These are phyloP conservation scores for Xerophyta viscosa DNA, from an alignment of 106 monocot genomes.

Conservation along the genomic window DNA sequence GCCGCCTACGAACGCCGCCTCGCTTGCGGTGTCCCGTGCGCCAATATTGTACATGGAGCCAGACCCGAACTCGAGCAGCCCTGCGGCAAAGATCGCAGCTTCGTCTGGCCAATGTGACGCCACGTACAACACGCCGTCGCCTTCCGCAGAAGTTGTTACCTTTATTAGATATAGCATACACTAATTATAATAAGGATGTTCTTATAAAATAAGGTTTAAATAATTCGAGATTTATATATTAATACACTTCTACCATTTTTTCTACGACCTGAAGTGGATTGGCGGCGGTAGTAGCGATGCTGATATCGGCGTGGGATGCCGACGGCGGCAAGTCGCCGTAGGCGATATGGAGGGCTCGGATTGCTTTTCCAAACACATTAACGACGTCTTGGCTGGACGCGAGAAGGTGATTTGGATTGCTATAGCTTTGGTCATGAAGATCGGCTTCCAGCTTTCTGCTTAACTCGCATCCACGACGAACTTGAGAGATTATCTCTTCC, in stretches of 20 bases:
- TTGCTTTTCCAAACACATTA: conserved; percentile 1
- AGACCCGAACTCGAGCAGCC: background rate
- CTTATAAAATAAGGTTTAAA: too few relatives aligned
- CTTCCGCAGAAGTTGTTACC: too few relatives aligned
- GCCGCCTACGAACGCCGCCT: background rate
- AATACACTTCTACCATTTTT: too few relatives aligned
- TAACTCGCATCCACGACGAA: conserved; percentile 12
- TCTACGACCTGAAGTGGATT: too few relatives aligned
- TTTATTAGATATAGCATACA: too few relatives aligned
- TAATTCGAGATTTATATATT: too few relatives aligned
- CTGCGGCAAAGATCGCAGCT: background rate
- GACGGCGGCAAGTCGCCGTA: background rate
- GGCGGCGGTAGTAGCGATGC: too few relatives aligned
- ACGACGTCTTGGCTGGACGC: conserved; percentile 1
- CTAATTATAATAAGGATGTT: too few relatives aligned
- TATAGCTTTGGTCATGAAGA: background rate
- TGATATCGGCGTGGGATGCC: too few relatives aligned
- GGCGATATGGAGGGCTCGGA: background rate
- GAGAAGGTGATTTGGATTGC: conserved; percentile 3
- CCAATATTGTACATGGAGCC: background rate
- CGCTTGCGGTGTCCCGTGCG: background rate
- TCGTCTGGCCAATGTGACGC: too few relatives aligned
- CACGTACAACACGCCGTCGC: too few relatives aligned
- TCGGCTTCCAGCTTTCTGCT: conserved; percentile 3
- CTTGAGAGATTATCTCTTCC: conserved; percentile 8